Conservation (phyloP, 1,139 yeast species). For the Lodderomyces metapsilosis region DNA sequence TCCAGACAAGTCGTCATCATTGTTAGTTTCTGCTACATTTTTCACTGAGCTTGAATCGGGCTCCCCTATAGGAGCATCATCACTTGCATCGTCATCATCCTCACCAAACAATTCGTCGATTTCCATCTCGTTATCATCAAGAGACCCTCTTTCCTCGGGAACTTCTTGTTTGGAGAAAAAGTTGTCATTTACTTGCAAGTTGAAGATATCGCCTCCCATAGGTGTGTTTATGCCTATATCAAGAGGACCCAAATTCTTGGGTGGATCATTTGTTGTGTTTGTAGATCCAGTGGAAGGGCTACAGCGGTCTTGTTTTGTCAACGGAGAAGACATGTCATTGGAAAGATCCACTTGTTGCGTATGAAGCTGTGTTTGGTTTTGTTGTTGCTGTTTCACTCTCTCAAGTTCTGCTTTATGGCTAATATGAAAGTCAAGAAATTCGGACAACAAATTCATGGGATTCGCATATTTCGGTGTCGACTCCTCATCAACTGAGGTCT, state of each 20-base stretch:
- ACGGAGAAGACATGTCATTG: not conserved
- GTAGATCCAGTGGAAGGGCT: conserved; percentile 25
- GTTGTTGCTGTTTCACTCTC: conserved; percentile 11
- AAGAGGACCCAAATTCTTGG: conserved; percentile 15
- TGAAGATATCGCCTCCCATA: conserved; percentile 24
- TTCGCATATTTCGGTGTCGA: conserved; percentile 16
- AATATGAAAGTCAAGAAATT: conserved; percentile 37
- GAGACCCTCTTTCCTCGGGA: conserved; percentile 22
- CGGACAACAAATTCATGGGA: conserved; percentile 36
- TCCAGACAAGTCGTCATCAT: no score
- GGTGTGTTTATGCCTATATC: conserved; percentile 18
- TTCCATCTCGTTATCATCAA: conserved; percentile 27
- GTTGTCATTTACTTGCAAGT: conserved; percentile 21
- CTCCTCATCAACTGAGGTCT: conserved; percentile 1
- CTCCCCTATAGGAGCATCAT: no score
- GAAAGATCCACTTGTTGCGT: not conserved
- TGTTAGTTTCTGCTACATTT: no score
- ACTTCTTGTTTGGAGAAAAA: conserved; percentile 12
- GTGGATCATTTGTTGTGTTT: conserved; percentile 21
- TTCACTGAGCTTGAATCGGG: no score
- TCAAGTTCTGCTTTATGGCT: conserved; percentile 18
- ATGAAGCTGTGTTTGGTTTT: conserved; percentile 7
- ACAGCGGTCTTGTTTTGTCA: conserved; percentile 14
- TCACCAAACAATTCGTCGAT: conserved; percentile 46
- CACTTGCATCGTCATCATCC: conserved; percentile 7